These are phyloP conservation scores for Colletotrichum sp. DNA, from an alignment of 2,329 filamentous ascomycete genomes.

Conservation along the genomic window DNA sequence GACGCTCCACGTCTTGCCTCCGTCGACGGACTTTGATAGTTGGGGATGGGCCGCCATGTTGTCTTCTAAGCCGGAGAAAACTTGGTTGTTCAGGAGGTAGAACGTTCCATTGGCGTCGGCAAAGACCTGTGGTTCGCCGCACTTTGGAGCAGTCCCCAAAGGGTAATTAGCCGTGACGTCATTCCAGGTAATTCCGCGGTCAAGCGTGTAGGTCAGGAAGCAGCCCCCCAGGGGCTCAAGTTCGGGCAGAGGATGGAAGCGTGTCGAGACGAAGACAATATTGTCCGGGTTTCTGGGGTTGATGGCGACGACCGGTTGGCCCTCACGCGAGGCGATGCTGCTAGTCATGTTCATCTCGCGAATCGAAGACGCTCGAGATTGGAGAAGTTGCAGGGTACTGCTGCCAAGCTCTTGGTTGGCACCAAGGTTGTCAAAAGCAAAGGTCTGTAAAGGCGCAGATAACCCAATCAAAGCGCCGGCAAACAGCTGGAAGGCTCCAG, in stretches of 20 bases:
- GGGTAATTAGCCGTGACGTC: background rate
- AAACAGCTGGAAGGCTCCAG: background rate
- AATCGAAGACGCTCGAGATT: background rate
- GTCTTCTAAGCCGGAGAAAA: background rate
- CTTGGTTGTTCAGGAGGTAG: background rate
- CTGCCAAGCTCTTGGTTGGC: background rate
- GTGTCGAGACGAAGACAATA: background rate
- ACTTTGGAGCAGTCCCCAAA: background rate
- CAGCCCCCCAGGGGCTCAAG: background rate
- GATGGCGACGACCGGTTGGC: background rate
- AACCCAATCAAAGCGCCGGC: background rate
- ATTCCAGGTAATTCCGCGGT: background rate
- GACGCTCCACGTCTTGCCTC: background rate
- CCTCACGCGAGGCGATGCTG: background rate
- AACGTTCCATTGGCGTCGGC: background rate
- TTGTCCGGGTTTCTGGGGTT: background rate
- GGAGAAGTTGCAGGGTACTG: background rate
- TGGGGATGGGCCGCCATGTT: background rate
- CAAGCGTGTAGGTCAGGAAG: background rate
- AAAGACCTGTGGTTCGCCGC: background rate
- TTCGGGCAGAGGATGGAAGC: background rate
- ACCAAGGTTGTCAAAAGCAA: background rate
- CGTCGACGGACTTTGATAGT: background rate
- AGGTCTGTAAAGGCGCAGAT: background rate
- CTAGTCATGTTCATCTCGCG: background rate